Evolutionary conservation across 2,329 filamentous ascomycete genomes (phyloP).

Genomic region (Colletotrichum musae): DNA sequence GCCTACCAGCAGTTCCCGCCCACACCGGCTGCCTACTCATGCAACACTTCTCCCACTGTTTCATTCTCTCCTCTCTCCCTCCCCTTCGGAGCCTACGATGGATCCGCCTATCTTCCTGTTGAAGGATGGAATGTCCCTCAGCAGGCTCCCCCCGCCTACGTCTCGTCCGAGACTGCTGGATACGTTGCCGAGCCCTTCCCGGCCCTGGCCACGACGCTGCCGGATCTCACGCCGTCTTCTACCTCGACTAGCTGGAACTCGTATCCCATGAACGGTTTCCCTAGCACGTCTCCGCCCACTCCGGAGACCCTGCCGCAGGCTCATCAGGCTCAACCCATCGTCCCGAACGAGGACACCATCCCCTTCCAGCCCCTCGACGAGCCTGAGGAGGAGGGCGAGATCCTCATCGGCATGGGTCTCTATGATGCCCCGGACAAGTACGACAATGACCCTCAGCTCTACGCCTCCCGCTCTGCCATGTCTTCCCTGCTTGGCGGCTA

Average conservation of each 20-base stretch:
- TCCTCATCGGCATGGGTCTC: conserved; percentile 85
- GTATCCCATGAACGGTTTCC: conserved; percentile 61
- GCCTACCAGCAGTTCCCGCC: conserved; percentile 63
- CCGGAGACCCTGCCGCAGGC: conserved; percentile 70
- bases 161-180: conserved; percentile 45
- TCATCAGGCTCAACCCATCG: conserved; percentile 62
- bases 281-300: conserved; percentile 69
- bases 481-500: conserved; percentile 69
- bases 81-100: conserved; percentile 58
- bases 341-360: conserved; percentile 65
- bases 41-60: conserved; percentile 69
- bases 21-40: conserved; percentile 69
- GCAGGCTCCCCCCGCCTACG: conserved; percentile 49
- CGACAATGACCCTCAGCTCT: conserved; percentile 63
- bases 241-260: conserved; percentile 57
- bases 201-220: conserved; percentile 41
- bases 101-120: conserved; percentile 56
- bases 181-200: conserved; percentile 50
- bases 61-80: conserved; percentile 68
- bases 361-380: conserved; percentile 66
- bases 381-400: conserved; percentile 73
- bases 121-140: conserved; percentile 55
- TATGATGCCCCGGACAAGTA: conserved; percentile 79
- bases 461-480: conserved; percentile 70
- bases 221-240: conserved; percentile 44